Base-by-base conservation (phyloP, 768 basidiomycete species). In the Trametes meyenii region DNA sequence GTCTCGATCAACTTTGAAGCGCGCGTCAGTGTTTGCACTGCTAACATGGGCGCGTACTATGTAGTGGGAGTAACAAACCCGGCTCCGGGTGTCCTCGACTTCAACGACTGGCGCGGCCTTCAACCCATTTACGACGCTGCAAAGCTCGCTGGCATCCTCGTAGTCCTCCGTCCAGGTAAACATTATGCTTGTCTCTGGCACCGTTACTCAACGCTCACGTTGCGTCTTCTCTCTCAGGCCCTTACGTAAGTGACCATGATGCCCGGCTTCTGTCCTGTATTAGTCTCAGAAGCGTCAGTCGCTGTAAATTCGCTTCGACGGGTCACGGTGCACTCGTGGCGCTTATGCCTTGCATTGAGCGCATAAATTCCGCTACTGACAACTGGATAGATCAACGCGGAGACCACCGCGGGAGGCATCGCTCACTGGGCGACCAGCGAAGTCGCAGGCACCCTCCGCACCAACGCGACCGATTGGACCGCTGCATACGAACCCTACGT, bases 381-480 rank as follows among this genome's bases (percentile, higher is more conserved):
- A 8, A 33, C 29, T 19, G 26, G 55, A 76, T 84, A 91, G 66
- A 91, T 92, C 75, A 92, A 92, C 65, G 89, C 89, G 4, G 90
- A 92, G 70, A 90, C 89, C 0, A 86, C 87, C 13, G 92, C 89
- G 0, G 91, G 91, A 24, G 91, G 91, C 11, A 78, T 86, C 59
- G 76, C 84, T 1, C 81, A 81, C 56, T 92, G 91, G 91, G 78
- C 83, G 12, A 92, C 90, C 1, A 80, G 83, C 13, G 79, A 85
- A 66, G 83, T 89, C 16, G 80, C 84, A 3, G 88, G 87, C 8
- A 74, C 76, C 44, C 76, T 92, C 16, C 83, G 92, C n/a, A 92
- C 90, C 21, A 89, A 89, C 58, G 87, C 83, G 5, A 81, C 85
- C 0, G 88, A 89, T 66, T 93, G 84, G 81, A 77, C 75, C 26